Percentiles rank a stretch among this genome's conserved stretches.
Evolutionary conservation across 352 stramenopile genomes (phyloP).

Genomic region (Globisporangium radiosum): DNA sequence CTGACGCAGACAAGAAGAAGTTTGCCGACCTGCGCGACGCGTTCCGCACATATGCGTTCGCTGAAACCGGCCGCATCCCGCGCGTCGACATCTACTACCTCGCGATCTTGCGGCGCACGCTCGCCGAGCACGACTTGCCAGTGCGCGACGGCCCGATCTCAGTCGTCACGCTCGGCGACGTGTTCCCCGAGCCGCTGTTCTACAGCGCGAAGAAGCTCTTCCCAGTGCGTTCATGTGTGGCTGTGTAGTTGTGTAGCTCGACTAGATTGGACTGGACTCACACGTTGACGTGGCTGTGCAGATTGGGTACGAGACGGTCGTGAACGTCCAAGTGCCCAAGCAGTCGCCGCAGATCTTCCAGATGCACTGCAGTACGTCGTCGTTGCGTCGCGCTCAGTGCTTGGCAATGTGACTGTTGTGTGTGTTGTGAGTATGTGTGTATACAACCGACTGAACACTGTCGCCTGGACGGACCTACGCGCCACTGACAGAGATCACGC

Average conservation of each 20-base stretch:
- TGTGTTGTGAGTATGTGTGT: neutral
- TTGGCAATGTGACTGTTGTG: neutral
- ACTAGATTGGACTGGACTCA: no score
- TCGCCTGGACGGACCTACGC: no score
- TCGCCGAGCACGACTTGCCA: conserved; percentile 48
- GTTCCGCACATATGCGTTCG: conserved; percentile 31
- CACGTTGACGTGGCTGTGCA: conserved; percentile 8
- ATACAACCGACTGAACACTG: no score
- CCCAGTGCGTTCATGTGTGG: conserved; percentile 28
- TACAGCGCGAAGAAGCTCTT: conserved; percentile 77
- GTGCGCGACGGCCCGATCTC: conserved; percentile 67
- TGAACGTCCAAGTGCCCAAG: conserved; percentile 40
- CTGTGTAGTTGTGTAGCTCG: neutral
- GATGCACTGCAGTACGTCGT: conserved; percentile 47
- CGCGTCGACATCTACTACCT: conserved; percentile 72
- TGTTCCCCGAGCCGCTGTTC: conserved; percentile 58
- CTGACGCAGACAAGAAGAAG: conserved; percentile 29
- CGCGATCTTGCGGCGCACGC: conserved; percentile 44
- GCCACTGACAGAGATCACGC: conserved; percentile 43
- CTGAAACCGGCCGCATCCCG: conserved; percentile 28
- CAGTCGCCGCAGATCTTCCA: conserved; percentile 27
- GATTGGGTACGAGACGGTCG: conserved; percentile 59
- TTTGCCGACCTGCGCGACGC: conserved; percentile 47
- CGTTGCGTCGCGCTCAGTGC: neutral
- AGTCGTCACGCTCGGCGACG: conserved; percentile 36